These are phyloP conservation scores for Polytrichum commune DNA, from an alignment of 225 moss, liverwort and hornwort species.

Conservation along the genomic window DNA sequence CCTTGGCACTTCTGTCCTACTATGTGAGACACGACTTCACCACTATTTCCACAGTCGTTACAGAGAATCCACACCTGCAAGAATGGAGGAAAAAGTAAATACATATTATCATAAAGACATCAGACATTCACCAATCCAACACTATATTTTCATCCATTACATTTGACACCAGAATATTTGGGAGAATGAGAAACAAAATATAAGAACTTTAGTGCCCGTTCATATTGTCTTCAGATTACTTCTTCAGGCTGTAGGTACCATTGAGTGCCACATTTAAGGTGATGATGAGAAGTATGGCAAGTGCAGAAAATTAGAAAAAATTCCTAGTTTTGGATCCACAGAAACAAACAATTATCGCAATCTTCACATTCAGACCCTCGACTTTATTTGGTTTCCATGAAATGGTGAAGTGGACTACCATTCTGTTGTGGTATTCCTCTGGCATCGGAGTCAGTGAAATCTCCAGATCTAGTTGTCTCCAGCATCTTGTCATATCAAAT, in stretches of 20 bases:
- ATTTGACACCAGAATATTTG: neutral
- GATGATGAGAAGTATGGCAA: neutral
- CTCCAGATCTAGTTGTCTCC: constrained; percentile 76
- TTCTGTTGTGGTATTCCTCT: constrained; percentile 68
- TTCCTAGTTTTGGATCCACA: neutral
- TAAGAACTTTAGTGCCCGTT: neutral
- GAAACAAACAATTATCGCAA: neutral
- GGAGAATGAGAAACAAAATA: neutral
- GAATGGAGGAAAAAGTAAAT: neutral
- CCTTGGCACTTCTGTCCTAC: too few relatives aligned
- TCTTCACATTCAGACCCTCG: neutral
- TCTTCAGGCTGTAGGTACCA: too few relatives aligned
- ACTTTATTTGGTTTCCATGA: neutral
- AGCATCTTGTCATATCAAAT: constrained; percentile 67
- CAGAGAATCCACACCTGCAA: constrained; percentile 87
- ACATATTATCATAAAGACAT: neutral
- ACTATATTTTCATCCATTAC: neutral
- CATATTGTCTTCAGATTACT: too few relatives aligned
- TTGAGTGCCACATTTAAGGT: too few relatives aligned
- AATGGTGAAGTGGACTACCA: constrained; percentile 31
- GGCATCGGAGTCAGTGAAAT: constrained; percentile 80
- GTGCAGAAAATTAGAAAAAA: neutral
- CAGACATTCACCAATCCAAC: neutral
- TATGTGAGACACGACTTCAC: too few relatives aligned
- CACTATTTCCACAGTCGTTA: constrained; percentile 79